A percentile compares a stretch with the other conserved stretches of the same genome.
Evolutionary conservation across 441 rosid genomes (phyloP).

Genomic region (Pelargonium cotyledonis): DNA sequence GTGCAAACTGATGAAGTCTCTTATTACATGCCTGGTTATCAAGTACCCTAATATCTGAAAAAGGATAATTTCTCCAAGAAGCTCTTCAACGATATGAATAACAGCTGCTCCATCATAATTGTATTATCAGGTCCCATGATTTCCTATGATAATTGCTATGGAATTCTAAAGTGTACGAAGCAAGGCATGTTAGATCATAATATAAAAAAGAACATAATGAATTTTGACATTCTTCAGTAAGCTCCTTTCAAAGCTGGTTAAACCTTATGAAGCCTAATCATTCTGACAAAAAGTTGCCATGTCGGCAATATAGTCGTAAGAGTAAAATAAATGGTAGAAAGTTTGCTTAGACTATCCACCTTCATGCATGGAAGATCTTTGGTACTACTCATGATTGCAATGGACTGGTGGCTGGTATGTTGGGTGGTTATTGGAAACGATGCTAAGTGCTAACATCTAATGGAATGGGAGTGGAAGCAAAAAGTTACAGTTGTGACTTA

Average conservation of each 20-base stretch:
- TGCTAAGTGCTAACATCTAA: neutral
- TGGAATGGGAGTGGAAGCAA: neutral
- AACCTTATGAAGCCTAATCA: neutral
- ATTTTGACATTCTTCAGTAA: neutral
- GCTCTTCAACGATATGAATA: neutral
- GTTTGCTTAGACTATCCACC: neutral
- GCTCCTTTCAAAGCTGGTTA: neutral
- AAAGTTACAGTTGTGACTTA: neutral
- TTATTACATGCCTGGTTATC: neutral
- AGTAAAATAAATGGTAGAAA: neutral
- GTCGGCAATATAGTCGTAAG: neutral
- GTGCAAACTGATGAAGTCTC: neutral
- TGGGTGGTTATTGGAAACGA: neutral
- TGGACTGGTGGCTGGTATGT: neutral
- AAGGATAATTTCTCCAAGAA: neutral
- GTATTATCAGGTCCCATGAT: constrained; percentile 1
- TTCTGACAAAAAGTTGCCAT: neutral
- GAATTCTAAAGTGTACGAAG: neutral
- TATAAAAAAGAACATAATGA: neutral
- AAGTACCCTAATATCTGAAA: neutral
- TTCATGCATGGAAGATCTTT: neutral
- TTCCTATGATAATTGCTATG: neutral
- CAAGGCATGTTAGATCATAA: neutral
- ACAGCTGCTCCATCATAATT: neutral
- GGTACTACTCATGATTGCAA: neutral